Base-by-base conservation (phyloP, 148 eudicot species). In the Diospyros lotus region DNA sequence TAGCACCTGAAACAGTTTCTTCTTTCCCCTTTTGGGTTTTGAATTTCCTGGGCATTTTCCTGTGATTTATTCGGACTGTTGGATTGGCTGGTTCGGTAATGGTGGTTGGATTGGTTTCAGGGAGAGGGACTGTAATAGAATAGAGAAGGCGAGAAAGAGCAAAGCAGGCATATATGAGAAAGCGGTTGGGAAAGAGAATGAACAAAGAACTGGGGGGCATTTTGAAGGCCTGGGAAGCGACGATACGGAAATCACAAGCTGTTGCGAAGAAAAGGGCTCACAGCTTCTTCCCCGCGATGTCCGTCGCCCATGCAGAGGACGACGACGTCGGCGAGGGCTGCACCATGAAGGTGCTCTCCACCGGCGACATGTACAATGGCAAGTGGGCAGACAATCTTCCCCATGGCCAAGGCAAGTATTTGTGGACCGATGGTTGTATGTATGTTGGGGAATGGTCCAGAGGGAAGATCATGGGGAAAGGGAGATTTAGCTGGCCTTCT, bases 141-240 rank as follows among this genome's bases (percentile, higher is more conserved):
- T 11, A 45, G 69, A 13, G 18, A n/a, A 52, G 46, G 10, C 28
- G 28, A 4, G 8, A 28, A 50, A 39, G 60, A n/a, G 75, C 69
- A 64, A 76, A 70, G 59, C 56, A 58, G 69, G 72, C 17, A 73
- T 46, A 72, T 73, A 53, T 75, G 66, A 75, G 54, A 69, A 75
- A 58, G 66, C 41, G 67, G 78, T 75, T 76, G 38, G 75, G 68
- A 3, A 76, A 68, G 81, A 81, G 70, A 77, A 81, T 83, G 84
- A 83, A 66, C 84, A 83, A 64, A 76, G 84, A 81, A 63, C 39
- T 83, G 1, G 76, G 76, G 14, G 83, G 86, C 80, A 79, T 86
- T 79, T 78, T 73, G 61, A 86, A 77, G 71, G 64, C 76, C 59
- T 84, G 81, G 83, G 85, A 82, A 75, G 45, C 66, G 17, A 77